A percentile compares a stretch with the other conserved stretches of the same genome.
Evolutionary conservation across 2,329 filamentous ascomycete genomes (phyloP).

Genomic region (Cladobotryum mycophilum): DNA sequence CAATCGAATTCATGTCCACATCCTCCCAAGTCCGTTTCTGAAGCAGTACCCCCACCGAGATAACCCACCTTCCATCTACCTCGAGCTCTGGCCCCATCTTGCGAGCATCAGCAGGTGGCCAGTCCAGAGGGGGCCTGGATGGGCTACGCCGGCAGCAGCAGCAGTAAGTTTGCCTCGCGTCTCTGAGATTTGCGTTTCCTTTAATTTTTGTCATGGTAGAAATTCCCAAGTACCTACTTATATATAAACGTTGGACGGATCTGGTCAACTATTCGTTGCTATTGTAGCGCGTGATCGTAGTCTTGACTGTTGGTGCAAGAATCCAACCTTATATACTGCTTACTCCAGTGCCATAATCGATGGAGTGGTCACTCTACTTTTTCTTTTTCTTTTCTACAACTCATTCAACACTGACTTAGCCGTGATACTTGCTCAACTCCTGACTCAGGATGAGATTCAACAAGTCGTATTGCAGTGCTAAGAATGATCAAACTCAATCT

Average conservation of each 20-base stretch:
- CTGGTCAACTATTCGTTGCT: not conserved
- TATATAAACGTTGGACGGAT: too few relatives aligned
- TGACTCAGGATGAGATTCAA: not conserved
- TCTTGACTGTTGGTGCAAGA: too few relatives aligned
- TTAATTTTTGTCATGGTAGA: slow-evolving; percentile 32
- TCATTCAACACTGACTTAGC: too few relatives aligned
- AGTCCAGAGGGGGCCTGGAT: slow-evolving; percentile 65
- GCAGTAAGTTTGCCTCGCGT: slow-evolving; percentile 65
- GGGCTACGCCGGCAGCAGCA: slow-evolving; percentile 74
- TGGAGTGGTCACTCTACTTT: too few relatives aligned
- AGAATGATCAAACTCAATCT: too few relatives aligned
- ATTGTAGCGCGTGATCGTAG: not conserved
- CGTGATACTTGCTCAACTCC: not conserved
- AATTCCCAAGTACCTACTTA: too few relatives aligned
- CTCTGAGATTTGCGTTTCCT: slow-evolving; percentile 60
- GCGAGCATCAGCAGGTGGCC: slow-evolving; percentile 63
- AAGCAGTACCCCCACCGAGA: slow-evolving; percentile 43
- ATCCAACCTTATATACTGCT: too few relatives aligned
- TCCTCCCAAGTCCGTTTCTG: slow-evolving; percentile 47
- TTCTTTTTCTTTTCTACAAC: too few relatives aligned
- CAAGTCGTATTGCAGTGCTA: too few relatives aligned
- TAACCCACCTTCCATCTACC: slow-evolving; percentile 44
- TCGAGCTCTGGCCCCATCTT: slow-evolving; percentile 68
- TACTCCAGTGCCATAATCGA: too few relatives aligned
- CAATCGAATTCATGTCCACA: slow-evolving; percentile 53